Percentiles rank a stretch among this genome's conserved stretches.
Conservation (phyloP, 768 basidiomycete genomes). For the Sarcodon aspratus region DNA sequence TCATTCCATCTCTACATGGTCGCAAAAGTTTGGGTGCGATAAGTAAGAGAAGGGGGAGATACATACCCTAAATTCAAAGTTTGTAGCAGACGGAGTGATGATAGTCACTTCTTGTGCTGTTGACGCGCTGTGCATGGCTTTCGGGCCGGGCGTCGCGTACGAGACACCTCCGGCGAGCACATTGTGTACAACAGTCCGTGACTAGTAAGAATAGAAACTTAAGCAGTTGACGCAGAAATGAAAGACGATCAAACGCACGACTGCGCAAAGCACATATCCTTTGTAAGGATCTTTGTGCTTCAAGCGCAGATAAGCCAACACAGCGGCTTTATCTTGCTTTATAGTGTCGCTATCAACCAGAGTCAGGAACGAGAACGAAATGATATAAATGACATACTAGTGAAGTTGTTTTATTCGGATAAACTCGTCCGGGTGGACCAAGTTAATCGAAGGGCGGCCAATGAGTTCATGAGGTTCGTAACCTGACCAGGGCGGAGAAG, state of each 20-base stretch:
- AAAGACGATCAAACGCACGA: conserved; percentile 36
- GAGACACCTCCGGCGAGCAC: conserved; percentile 72
- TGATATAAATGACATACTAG: conserved; percentile 34
- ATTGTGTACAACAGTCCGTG: conserved; percentile 61
- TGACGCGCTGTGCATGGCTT: conserved; percentile 70
- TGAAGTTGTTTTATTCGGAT: conserved; percentile 54
- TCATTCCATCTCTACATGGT: conserved; percentile 20
- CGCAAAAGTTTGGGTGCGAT: neutral
- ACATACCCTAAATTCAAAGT: conserved; percentile 26
- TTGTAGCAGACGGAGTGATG: conserved; percentile 39
- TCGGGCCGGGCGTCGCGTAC: conserved; percentile 62
- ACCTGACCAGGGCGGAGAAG: conserved; percentile 25
- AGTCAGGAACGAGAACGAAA: neutral
- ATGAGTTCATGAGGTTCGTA: conserved; percentile 66
- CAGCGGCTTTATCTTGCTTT: conserved; percentile 68
- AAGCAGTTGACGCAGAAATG: neutral
- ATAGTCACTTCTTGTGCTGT: conserved; percentile 77
- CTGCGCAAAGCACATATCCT: conserved; percentile 63
- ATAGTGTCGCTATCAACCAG: conserved; percentile 52
- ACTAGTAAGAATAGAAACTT: conserved; percentile 18
- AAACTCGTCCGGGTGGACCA: conserved; percentile 77
- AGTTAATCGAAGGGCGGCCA: conserved; percentile 56
- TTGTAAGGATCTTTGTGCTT: conserved; percentile 71
- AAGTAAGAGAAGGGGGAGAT: conserved; percentile 16
- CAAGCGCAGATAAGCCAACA: conserved; percentile 67